Conservation (phyloP, 768 basidiomycete species). For the Rubroboletus satanas region DNA sequence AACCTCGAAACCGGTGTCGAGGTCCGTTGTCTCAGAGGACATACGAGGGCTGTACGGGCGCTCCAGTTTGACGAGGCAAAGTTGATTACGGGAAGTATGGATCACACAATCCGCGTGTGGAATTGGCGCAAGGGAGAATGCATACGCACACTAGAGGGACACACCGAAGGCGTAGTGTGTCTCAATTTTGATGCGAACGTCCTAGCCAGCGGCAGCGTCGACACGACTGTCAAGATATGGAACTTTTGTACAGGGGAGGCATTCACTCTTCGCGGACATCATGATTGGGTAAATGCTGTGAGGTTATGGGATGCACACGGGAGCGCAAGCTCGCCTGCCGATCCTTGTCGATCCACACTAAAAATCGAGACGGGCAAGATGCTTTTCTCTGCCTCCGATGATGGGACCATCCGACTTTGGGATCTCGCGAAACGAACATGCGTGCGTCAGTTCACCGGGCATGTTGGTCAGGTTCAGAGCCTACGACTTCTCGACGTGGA, state of each 20-base stretch:
- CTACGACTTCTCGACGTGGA: conserved; percentile 74
- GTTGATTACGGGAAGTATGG: conserved; percentile 95
- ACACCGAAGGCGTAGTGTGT: conserved; percentile 87
- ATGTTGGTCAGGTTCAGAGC: conserved; percentile 93
- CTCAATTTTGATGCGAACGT: conserved; percentile 90
- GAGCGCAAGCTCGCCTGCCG: conserved; percentile 4
- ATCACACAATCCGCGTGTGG: conserved; percentile 93
- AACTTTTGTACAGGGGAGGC: conserved; percentile 89
- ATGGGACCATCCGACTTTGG: conserved; percentile 92
- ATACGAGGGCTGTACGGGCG: conserved; percentile 86
- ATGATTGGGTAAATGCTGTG: conserved; percentile 95
- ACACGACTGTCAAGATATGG: conserved; percentile 94
- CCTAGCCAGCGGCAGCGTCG: conserved; percentile 88
- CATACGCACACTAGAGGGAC: conserved; percentile 83
- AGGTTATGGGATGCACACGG: conserved; percentile 74
- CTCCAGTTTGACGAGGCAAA: conserved; percentile 96
- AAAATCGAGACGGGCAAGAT: conserved; percentile 83
- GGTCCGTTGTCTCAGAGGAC: conserved; percentile 80
- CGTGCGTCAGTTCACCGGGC: conserved; percentile 79
- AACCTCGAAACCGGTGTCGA: conserved; percentile 89
- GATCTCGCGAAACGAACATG: conserved; percentile 80
- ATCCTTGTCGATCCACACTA: conserved; percentile 34
- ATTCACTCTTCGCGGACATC: conserved; percentile 89
- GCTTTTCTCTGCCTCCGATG: conserved; percentile 96
- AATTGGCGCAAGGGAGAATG: conserved; percentile 90